Base-by-base conservation (phyloP, 208 protist species). In the Leishmania turanica region DNA sequence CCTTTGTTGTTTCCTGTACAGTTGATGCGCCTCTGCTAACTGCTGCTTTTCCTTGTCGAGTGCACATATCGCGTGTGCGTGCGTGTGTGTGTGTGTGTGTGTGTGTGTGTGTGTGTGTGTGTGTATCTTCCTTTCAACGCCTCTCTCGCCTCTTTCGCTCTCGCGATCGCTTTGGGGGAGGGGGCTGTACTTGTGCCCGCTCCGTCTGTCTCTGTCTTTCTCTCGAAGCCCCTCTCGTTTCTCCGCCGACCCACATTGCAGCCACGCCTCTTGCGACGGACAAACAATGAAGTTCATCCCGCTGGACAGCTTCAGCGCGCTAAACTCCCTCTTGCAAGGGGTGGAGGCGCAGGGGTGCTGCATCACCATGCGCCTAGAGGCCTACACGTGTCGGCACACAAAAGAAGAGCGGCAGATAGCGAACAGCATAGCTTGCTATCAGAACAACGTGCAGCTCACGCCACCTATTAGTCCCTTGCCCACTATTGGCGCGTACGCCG, bases 311-410 rank as follows among this genome's bases (percentile, higher is more conserved):
- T 95, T 96, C 84, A 89, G 93, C 70, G 79, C 84, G n/a, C 88
- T 96, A 40, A 96, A 96, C 81, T 92, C 90, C n/a, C 85, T 96
- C 47, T 84, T 94, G 5, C 80, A 92, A 15, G 82, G 79, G 7
- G 91, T 96, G 58, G 89, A 96, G 87, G 89, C 89, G 34, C 89
- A 93, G 76, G 93, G 91, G 3, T 91, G 86, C 83, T 77, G 89
- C 71, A 85, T 94, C 68, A 96, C 91, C 3, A 60, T 96, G 40
- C 88, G 90, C 2, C 72, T 94, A 13, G 89, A 93, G 80, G 93
- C 93, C 21, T 96, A 90, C 85, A 96, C 93, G 17, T 96, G 93
- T 62, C 89, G 93, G 3, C 87, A 93, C 74, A 96, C 93, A 0
- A 85, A 89, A 19, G 91, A 96, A 54, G 88, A 92, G 75, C 83